Conservation (phyloP, 768 basidiomycete genomes). For the Coprinellus micaceus region DNA sequence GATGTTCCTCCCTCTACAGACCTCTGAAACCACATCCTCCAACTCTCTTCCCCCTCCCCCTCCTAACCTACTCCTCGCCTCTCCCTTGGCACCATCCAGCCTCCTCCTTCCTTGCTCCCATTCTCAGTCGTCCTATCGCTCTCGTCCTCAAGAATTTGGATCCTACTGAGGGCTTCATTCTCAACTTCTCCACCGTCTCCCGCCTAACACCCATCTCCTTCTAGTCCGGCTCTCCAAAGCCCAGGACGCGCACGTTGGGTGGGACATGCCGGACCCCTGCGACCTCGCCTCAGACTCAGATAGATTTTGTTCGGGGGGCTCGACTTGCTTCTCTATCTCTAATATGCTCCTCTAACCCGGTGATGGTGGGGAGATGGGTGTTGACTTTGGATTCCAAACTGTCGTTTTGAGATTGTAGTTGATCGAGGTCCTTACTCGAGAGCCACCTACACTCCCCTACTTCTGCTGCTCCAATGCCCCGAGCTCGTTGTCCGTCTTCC, state of each 20-base stretch:
- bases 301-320: slow-evolving; percentile 71
- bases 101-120: background rate
- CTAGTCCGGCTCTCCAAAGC: slow-evolving; percentile 71
- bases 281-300: slow-evolving; percentile 76
- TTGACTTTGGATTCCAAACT: slow-evolving; percentile 31
- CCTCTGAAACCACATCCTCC: slow-evolving; percentile 69
- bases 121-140: slow-evolving; percentile 19
- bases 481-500: slow-evolving; percentile 47
- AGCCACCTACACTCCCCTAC: too few relatives aligned
- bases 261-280: slow-evolving; percentile 73
- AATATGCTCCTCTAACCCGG: too few relatives aligned
- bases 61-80: slow-evolving; percentile 71
- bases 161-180: slow-evolving; percentile 72
- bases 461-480: slow-evolving; percentile 32
- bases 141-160: slow-evolving; percentile 54
- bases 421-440: too few relatives aligned
- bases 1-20: too few relatives aligned
- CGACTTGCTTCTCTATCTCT: too few relatives aligned
- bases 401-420: too few relatives aligned
- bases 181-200: slow-evolving; percentile 70
- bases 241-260: slow-evolving; percentile 54
- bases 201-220: slow-evolving; percentile 75
- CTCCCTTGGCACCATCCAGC: slow-evolving; percentile 65
- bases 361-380: slow-evolving; percentile 50
- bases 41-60: slow-evolving; percentile 71